A percentile compares a stretch with the other conserved stretches of the same genome.
Conservation (phyloP, 176 grass and related monocot species). For the Bothriochloa decipiens region DNA sequence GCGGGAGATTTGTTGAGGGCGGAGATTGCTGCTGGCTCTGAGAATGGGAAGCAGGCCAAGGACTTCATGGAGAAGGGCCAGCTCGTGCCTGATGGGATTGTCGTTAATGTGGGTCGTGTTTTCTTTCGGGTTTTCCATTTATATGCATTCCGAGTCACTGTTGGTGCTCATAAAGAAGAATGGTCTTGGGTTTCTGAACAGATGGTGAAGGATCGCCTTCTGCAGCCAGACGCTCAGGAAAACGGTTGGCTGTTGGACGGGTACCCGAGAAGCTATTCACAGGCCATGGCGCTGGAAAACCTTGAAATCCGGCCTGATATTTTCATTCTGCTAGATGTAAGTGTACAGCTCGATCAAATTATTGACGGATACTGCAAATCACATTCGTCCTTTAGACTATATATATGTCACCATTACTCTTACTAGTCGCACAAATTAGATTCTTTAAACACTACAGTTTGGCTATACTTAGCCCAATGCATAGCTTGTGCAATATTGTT, state of each 20-base stretch:
- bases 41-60: slow-evolving; percentile 86
- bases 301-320: slow-evolving; percentile 78
- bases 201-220: slow-evolving; percentile 91
- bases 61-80: slow-evolving; percentile 94
- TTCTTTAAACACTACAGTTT: neutral
- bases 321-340: slow-evolving; percentile 90
- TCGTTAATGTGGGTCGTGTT: slow-evolving; percentile 65
- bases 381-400: neutral
- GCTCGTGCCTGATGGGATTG: slow-evolving; percentile 90
- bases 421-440: neutral
- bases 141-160: neutral
- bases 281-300: slow-evolving; percentile 90
- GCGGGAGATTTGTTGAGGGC: slow-evolving; percentile 94
- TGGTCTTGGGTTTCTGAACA: slow-evolving; percentile 15
- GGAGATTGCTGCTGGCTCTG: slow-evolving; percentile 74
- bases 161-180: neutral
- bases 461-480: neutral
- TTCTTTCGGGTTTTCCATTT: neutral
- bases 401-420: neutral
- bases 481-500: slow-evolving; percentile 15
- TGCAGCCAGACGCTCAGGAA: slow-evolving; percentile 83
- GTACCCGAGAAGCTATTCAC: slow-evolving; percentile 89
- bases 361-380: neutral
- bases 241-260: slow-evolving; percentile 95
- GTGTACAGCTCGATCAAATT: slow-evolving; percentile 21